Evolutionary conservation across 23 red algal species (phyloP), one percentile per base, ranked within the genome.

Genomic region (Gracilariopsis chorda): DNA sequence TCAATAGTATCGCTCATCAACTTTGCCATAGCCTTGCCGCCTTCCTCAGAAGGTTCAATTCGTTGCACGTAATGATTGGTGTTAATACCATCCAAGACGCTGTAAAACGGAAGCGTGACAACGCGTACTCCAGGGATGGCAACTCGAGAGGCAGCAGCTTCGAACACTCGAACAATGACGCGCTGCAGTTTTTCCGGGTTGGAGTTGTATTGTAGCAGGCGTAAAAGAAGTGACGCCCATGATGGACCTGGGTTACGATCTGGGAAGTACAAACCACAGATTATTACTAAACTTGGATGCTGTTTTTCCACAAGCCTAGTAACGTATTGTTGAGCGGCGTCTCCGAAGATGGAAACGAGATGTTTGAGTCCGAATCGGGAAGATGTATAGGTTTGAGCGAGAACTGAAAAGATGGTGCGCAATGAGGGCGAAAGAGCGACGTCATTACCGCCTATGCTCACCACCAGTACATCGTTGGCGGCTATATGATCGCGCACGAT

Each of bases 361-460:
- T 35, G 63, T n/a, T n/a, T 8, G 20, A 68, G 27, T 0, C 85
- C 93, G 37, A 65, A 56, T 14, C 51, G 62, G 5, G 48, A 46
- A 4, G 24, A 6, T 42, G 90, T 45, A 46, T 76, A 92, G 33
- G 77, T 72, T 36, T 39, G 40, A n/a, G 19, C 23, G 2, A 85
- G 48, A 16, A 77, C 86, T 1, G 80, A 70, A 37, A 85, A n/a
- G n/a, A 73, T 65, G 12, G 78, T 85, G 40, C 57, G 43, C 13
- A 77, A 10, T 2, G 86, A 49, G 12, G 93, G 93, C 8, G 5
- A 5, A 28, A 92, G 65, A 0, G 93, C 93, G 20, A 95, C 62
- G 65, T 95, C 93, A 57, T 95, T 95, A 20, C 93, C 93, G 23
- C 93, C 93, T 2, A 95, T 51, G 27, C 64, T 78, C 19, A 95